Evolutionary conservation across 2,329 filamentous ascomycete species (phyloP).

Genomic region (Podosphaera fusca): DNA sequence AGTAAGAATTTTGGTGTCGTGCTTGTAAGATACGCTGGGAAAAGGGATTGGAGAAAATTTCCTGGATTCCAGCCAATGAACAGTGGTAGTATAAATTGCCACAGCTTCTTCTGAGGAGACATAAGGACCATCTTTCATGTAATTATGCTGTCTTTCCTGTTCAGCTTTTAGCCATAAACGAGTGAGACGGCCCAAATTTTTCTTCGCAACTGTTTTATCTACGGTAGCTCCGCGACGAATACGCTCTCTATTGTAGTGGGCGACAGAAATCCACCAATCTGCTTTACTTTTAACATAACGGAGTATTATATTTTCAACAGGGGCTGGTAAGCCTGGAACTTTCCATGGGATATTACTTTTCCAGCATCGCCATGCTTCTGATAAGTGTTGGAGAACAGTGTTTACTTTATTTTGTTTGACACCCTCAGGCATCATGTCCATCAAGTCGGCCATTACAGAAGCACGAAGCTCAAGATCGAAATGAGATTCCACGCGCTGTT

Average conservation of each 20-base stretch:
- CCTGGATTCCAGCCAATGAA: conserved; percentile 93
- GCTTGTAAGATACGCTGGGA: conserved; percentile 96
- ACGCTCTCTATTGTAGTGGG: conserved; percentile 94
- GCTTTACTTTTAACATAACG: conserved; percentile 98
- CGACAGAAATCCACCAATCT: conserved; percentile 98
- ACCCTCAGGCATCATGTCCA: conserved; percentile 99
- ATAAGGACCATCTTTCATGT: conserved; percentile 97
- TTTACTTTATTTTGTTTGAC: conserved; percentile 99
- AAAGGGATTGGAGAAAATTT: conserved; percentile 98
- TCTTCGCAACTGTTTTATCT: conserved; percentile 98
- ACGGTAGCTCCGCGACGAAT: conserved; percentile 92
- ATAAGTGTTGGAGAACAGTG: conserved; percentile 87
- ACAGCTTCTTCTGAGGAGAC: conserved; percentile 97
- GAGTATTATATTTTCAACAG: conserved; percentile 95
- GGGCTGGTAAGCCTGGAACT: conserved; percentile 82
- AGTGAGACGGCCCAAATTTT: conserved; percentile 87
- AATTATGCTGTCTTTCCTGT: conserved; percentile 96
- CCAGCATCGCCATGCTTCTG: conserved; percentile 98
- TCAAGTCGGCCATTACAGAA: conserved; percentile 94
- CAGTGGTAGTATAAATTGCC: conserved; percentile 94
- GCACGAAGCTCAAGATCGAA: conserved; percentile 93
- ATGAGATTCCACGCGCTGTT: conserved; percentile 95
- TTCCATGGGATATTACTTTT: conserved; percentile 99
- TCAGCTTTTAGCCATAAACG: conserved; percentile 94
- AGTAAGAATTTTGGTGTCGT: conserved; percentile 97